These are phyloP conservation scores for Cyberlindnera maritima DNA, from an alignment of 805 yeast genomes.

Conservation along the genomic window DNA sequence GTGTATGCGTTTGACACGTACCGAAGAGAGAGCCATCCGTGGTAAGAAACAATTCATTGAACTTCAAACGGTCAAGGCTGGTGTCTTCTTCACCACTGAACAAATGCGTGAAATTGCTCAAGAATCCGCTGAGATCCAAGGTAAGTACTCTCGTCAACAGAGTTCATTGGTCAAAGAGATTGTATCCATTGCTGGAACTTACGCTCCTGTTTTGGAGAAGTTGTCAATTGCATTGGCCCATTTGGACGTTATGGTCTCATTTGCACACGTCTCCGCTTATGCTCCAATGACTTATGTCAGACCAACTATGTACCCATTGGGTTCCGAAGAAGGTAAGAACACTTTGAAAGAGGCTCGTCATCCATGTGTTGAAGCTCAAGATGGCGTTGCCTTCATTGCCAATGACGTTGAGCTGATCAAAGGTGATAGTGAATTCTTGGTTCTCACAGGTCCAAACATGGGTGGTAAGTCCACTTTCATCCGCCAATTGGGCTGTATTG, in stretches of 20 bases:
- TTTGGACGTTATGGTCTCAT: constrained; percentile 79
- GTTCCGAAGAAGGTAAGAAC: constrained; percentile 43
- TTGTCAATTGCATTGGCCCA: constrained; percentile 64
- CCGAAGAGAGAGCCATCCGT: constrained; percentile 80
- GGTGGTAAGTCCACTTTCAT: constrained; percentile 96
- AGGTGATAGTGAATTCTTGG: constrained; percentile 61
- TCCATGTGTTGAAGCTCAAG: constrained; percentile 92
- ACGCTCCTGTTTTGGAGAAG: constrained; percentile 72
- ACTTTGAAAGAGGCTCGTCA: constrained; percentile 78
- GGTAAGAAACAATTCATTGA: constrained; percentile 61
- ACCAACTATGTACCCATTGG: constrained; percentile 64
- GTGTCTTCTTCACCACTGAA: constrained; percentile 84
- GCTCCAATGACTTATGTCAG: constrained; percentile 81
- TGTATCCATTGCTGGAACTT: constrained; percentile 75
- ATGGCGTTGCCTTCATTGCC: constrained; percentile 84
- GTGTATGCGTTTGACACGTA: constrained; percentile 91
- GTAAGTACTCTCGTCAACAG: constrained; percentile 74
- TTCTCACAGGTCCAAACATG: constrained; percentile 96
- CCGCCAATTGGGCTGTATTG: constrained; percentile 83
- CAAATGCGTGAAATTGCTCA: constrained; percentile 58
- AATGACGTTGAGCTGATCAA: constrained; percentile 76
- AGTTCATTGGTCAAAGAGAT: constrained; percentile 78
- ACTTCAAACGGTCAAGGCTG: constrained; percentile 90
- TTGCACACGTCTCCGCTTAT: constrained; percentile 79
- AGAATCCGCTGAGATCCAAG: constrained; percentile 55